Conservation (phyloP, 2,329 filamentous ascomycete species). For the Aspergillus aculeatus region DNA sequence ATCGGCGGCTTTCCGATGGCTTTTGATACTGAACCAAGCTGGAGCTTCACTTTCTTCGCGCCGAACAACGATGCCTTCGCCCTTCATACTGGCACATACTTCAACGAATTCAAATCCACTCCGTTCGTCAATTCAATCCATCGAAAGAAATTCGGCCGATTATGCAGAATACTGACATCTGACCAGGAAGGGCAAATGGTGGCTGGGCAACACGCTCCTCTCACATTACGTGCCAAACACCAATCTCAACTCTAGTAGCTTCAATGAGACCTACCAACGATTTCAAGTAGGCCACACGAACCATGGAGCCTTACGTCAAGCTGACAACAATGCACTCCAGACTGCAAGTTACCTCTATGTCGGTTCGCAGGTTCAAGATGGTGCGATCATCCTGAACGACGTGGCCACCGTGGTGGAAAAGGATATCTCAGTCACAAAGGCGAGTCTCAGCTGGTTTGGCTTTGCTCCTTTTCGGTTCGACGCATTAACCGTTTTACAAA, state of each 20-base stretch:
- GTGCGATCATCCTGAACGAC: neutral
- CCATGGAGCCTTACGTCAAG: rapidly evolving
- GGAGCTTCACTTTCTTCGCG: conserved; percentile 34
- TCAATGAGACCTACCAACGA: conserved; percentile 1
- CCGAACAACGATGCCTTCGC: conserved; percentile 30
- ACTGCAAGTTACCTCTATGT: conserved; percentile 6
- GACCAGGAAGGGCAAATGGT: conserved; percentile 7
- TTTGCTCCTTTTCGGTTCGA: too few species aligned
- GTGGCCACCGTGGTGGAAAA: conserved; percentile 5
- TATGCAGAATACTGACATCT: neutral
- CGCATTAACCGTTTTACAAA: neutral
- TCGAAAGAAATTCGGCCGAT: too few species aligned
- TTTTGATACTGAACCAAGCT: conserved; percentile 27
- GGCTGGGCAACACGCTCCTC: conserved; percentile 4
- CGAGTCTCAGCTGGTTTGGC: neutral
- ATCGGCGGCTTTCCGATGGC: conserved; percentile 27
- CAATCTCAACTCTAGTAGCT: neutral
- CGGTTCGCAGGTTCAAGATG: neutral
- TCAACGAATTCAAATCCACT: neutral
- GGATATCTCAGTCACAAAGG: neutral
- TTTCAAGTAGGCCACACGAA: neutral
- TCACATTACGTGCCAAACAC: conserved; percentile 10
- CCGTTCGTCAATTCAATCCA: too few species aligned
- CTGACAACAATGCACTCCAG: neutral
- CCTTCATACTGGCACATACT: conserved; percentile 29